Evolutionary conservation across 768 basidiomycete genomes (phyloP).

Genomic region (Mycena maculata): DNA sequence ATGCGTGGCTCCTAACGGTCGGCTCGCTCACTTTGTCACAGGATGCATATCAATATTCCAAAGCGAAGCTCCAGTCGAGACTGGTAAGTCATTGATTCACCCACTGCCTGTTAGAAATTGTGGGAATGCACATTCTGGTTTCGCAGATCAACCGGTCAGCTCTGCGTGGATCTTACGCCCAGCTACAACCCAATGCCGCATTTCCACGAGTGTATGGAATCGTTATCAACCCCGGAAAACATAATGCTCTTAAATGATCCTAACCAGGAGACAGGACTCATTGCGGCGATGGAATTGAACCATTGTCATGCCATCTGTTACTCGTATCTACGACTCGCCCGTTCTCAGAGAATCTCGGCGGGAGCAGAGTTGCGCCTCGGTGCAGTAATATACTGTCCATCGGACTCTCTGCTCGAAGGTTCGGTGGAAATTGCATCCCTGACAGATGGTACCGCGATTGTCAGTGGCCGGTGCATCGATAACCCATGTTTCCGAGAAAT

Average conservation of each 20-base stretch:
- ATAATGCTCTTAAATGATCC: not conserved
- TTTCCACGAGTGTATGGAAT: not conserved
- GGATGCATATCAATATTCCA: too few relatives aligned
- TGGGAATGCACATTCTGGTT: not conserved
- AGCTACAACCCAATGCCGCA: too few relatives aligned
- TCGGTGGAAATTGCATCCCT: not conserved
- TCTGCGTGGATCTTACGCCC: not conserved
- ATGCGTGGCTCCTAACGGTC: too few relatives aligned
- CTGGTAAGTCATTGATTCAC: too few relatives aligned
- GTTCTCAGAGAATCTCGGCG: not conserved
- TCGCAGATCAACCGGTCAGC: not conserved
- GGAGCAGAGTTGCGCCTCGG: not conserved
- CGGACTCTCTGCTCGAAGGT: not conserved
- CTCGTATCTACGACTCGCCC: not conserved
- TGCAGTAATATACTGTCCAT: not conserved
- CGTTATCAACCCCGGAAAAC: not conserved
- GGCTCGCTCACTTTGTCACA: too few relatives aligned
- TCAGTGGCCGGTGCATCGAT: not conserved
- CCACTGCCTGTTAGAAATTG: too few relatives aligned
- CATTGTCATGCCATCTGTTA: not conserved
- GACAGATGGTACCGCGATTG: not conserved
- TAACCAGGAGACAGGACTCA: not conserved
- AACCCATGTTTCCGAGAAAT: too few relatives aligned
- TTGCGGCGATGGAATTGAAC: not conserved
- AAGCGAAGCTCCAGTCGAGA: too few relatives aligned